phyloP scores from a whole-genome alignment of 768 basidiomycete species.

The Xerocomus brunneocitrinus region DNA sequence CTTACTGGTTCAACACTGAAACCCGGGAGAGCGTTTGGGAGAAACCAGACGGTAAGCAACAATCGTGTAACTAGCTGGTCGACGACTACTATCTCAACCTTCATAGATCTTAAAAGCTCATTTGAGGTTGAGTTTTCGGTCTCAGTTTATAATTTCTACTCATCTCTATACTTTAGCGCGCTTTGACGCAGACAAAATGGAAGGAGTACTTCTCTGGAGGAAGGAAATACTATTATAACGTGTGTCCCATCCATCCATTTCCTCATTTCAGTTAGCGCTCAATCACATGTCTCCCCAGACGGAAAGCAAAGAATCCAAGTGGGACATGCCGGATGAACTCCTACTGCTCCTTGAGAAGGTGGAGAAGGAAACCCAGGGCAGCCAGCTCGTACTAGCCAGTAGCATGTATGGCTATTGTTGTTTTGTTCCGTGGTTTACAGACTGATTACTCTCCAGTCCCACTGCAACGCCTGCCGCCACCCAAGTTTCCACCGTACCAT shows the following conservation, averaged over 20 bases:
- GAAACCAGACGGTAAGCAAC: slow-evolving; percentile 80
- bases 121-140: slow-evolving; percentile 61
- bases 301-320: slow-evolving; percentile 89
- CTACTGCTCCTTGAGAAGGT: slow-evolving; percentile 79
- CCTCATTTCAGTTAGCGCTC: background rate
- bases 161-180: slow-evolving; percentile 48
- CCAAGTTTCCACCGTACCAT: slow-evolving; percentile 37
- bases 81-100: slow-evolving; percentile 2
- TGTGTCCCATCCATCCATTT: slow-evolving; percentile 30
- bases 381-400: slow-evolving; percentile 33
- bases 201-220: slow-evolving; percentile 95
- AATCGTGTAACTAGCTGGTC: background rate
- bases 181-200: slow-evolving; percentile 88
- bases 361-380: slow-evolving; percentile 61
- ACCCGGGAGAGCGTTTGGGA: slow-evolving; percentile 96
- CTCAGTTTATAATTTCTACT: background rate
- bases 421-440: background rate
- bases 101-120: slow-evolving; percentile 78
- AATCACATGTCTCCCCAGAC: slow-evolving; percentile 42
- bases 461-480: slow-evolving; percentile 41
- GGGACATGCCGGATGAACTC: slow-evolving; percentile 96
- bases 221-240: slow-evolving; percentile 88
- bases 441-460: slow-evolving; percentile 18
- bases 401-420: slow-evolving; percentile 17
- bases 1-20: slow-evolving; percentile 92